Evolutionary conservation across 1,284 basidiomycete genomes (phyloP), one percentile per base, ranked within the genome.

Genomic region (Austropuccinia psidii): DNA sequence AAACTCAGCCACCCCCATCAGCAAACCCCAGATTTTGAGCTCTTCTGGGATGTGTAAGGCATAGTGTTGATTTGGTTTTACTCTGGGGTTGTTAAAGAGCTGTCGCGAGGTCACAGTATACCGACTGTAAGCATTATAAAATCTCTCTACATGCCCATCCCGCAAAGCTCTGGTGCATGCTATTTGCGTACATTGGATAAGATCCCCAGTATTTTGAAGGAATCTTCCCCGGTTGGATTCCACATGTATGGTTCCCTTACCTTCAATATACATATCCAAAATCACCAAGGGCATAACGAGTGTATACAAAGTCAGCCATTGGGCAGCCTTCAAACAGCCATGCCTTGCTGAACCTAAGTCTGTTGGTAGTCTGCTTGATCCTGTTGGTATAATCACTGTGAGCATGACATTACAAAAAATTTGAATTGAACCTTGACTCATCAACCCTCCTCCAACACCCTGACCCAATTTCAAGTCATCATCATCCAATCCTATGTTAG

Each of bases 271-370:
- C 31, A 61, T 39, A n/a, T 65, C 29, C 3, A 33, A 65, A 29
- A 50, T 65, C 2, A 65, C 47, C 13, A 65, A 24, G 31, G 45
- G 62, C 17, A 52, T 50, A 1, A 65, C 41, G 37, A 27, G 50
- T 33, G 43, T 68, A 54, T 43, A 70, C 9, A 70, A 31, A 11
- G 57, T 57, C 35, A 57, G 49, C 68, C 68, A 70, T 47, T 70
- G 54, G 9, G 68, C 21, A 29, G 68, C 54, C 33, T 43, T 70
- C 55, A 70, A n/a, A 6, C 24, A 60, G 29, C 68, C 57, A 45
- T 37, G 29, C 13, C 29, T 60, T 33, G 37, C 43, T 37, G 24
- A n/a, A 1, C 68, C 68, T 17, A 70, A 50, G n/a, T 61, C 61
- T 11, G 41, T 17, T n/a, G 55, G 68, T 1, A 50, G 33, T 37